A percentile compares a stretch with the other conserved stretches of the same genome.
These are phyloP conservation scores for Kodamaea kaohsiungensis DNA, from an alignment of 805 yeast species.

Conservation along the genomic window DNA sequence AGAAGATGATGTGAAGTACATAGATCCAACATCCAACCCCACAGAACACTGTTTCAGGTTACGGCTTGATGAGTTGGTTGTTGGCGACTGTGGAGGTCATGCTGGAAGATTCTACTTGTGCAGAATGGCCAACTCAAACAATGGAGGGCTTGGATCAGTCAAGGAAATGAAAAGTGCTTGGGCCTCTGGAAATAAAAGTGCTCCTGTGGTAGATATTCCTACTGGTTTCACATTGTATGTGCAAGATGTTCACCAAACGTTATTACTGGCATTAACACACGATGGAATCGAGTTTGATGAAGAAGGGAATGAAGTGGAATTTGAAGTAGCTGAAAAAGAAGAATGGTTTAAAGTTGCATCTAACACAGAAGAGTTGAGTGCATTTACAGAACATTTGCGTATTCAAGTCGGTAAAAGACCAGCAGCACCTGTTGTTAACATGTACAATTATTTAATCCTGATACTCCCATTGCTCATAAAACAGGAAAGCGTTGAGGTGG, in stretches of 20 bases:
- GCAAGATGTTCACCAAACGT: conserved; percentile 38
- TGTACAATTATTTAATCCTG: conserved; percentile 30
- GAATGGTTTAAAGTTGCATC: conserved; percentile 41
- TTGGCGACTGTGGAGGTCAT: conserved; percentile 42
- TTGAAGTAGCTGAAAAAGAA: neutral
- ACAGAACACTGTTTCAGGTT: conserved; percentile 31
- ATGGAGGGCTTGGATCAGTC: conserved; percentile 39
- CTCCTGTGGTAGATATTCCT: conserved; percentile 6
- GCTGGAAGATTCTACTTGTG: conserved; percentile 42
- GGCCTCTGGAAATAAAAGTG: conserved; percentile 11
- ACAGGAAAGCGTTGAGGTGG: conserved; percentile 21
- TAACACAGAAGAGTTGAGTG: conserved; percentile 25
- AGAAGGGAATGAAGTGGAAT: conserved; percentile 29
- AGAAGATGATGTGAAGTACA: conserved; percentile 26
- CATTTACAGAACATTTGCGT: conserved; percentile 26
- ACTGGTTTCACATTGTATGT: conserved; percentile 42
- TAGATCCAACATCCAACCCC: conserved; percentile 43
- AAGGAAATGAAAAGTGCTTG: conserved; percentile 32
- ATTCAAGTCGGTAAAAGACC: neutral
- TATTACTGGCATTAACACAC: conserved; percentile 25
- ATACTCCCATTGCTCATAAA: conserved; percentile 28
- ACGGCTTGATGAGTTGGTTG: conserved; percentile 35
- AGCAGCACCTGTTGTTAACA: conserved; percentile 23
- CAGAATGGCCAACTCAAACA: conserved; percentile 33
- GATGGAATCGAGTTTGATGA: conserved; percentile 39